Evolutionary conservation across 2,329 filamentous ascomycete species (phyloP).

Genomic region (Aspergillus candidus): DNA sequence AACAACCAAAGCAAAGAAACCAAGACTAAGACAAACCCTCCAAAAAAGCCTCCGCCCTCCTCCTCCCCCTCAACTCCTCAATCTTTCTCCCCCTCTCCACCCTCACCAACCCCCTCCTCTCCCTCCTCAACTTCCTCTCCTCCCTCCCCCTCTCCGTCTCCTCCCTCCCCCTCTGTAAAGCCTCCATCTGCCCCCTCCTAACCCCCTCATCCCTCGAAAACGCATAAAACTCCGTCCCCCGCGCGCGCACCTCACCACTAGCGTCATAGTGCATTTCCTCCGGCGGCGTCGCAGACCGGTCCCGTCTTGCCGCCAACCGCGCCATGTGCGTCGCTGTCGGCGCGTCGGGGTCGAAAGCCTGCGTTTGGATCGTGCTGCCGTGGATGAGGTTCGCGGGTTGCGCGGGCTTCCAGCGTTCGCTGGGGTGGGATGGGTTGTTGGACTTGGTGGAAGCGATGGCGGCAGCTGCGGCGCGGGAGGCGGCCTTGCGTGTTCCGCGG

Average conservation of each 20-base stretch:
- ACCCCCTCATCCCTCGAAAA: constrained; percentile 72
- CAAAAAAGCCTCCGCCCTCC: constrained; percentile 67
- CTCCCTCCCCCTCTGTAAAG: constrained; percentile 60
- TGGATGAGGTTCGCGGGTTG: constrained; percentile 67
- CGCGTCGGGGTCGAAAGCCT: constrained; percentile 74
- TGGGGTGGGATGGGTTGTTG: not conserved
- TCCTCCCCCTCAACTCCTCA: constrained; percentile 53
- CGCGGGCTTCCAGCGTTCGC: constrained; percentile 40
- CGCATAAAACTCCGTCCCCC: constrained; percentile 86
- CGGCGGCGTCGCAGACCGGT: constrained; percentile 74
- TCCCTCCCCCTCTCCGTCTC: constrained; percentile 61
- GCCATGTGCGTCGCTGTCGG: constrained; percentile 64
- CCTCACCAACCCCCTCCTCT: constrained; percentile 55
- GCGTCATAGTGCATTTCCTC: constrained; percentile 81
- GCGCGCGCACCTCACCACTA: constrained; percentile 71
- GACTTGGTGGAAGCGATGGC: too few relatives aligned
- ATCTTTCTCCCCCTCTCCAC: constrained; percentile 51
- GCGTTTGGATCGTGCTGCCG: constrained; percentile 75
- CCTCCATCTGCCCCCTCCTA: constrained; percentile 67
- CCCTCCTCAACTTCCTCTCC: constrained; percentile 52
- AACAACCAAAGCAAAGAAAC: constrained; percentile 1
- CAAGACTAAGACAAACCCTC: constrained; percentile 39
- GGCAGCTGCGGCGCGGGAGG: constrained; percentile 50
- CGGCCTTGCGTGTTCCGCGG: constrained; percentile 64
- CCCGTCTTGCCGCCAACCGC: constrained; percentile 67